Conservation (phyloP, 1,284 basidiomycete species). For the Xerocomus minutiporus region DNA sequence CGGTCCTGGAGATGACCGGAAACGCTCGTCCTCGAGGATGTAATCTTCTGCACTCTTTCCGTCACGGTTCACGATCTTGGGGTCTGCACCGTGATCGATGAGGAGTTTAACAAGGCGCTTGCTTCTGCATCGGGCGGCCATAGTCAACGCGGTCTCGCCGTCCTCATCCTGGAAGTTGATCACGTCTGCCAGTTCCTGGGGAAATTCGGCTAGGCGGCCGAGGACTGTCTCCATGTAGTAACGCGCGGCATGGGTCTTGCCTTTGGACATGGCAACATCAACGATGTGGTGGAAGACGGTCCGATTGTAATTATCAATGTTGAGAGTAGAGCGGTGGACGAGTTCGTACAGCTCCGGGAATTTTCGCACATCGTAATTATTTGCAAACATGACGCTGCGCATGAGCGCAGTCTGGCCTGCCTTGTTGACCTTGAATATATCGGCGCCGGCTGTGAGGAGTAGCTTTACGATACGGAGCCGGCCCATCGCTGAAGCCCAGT, state of each 20-base stretch:
- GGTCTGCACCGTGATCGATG: conserved; percentile 95
- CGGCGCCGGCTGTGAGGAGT: conserved; percentile 89
- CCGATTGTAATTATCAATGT: conserved; percentile 97
- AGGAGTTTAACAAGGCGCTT: conserved; percentile 96
- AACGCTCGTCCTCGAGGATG: conserved; percentile 97
- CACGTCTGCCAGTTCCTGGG: conserved; percentile 94
- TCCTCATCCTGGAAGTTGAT: conserved; percentile 99
- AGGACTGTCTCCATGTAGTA: conserved; percentile 99
- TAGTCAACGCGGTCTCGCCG: conserved; percentile 94
- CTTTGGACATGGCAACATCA: conserved; percentile 97
- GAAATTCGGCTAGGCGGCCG: conserved; percentile 87
- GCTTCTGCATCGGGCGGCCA: conserved; percentile 93
- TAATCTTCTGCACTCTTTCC: conserved; percentile 99
- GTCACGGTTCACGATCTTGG: conserved; percentile 93
- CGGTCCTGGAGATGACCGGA: conserved; percentile 84
- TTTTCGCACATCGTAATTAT: conserved; percentile 99
- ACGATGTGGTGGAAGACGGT: conserved; percentile 99
- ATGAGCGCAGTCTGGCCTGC: conserved; percentile 97
- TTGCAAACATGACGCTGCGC: conserved; percentile 99
- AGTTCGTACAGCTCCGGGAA: conserved; percentile 98
- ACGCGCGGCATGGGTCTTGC: conserved; percentile 94
- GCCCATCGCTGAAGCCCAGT: conserved; percentile 99
- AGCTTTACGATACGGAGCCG: conserved; percentile 95
- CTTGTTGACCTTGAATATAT: conserved; percentile 96
- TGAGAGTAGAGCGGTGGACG: conserved; percentile 93